Percentiles rank a stretch among this genome's conserved stretches.
These are phyloP conservation scores for Dactylellina haptotyla DNA, from an alignment of 2,329 filamentous ascomycete genomes.

Conservation along the genomic window DNA sequence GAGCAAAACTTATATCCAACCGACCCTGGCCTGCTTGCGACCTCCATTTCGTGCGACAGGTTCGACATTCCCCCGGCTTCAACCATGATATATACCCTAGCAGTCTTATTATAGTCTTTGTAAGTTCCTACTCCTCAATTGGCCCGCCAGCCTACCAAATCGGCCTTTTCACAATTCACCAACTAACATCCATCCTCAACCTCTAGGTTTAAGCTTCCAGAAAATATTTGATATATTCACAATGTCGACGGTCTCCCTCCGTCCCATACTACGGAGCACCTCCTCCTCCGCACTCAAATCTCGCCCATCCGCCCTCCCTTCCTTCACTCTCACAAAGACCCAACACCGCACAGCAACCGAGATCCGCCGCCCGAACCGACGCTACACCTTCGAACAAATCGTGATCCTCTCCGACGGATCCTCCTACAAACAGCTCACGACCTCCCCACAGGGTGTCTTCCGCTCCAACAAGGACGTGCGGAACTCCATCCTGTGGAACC, in stretches of 20 bases:
- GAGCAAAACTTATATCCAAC: not conserved
- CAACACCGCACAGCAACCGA: conserved; percentile 74
- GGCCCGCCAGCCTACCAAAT: not conserved
- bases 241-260: conserved; percentile 55
- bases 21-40: not conserved
- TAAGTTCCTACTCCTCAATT: conserved; percentile 9
- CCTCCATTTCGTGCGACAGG: not conserved
- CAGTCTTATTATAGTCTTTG: not conserved
- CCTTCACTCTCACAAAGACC: conserved; percentile 70
- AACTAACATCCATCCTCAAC: not conserved
- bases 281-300: conserved; percentile 15
- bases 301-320: not conserved
- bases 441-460: conserved; percentile 73
- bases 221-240: conserved; percentile 6
- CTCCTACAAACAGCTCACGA: conserved; percentile 82
- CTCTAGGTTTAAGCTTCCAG: too few relatives aligned
- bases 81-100: not conserved
- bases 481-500: conserved; percentile 93
- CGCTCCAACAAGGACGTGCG: conserved; percentile 79
- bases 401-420: conserved; percentile 91
- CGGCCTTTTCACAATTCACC: not conserved
- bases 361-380: conserved; percentile 84
- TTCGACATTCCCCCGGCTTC: not conserved
- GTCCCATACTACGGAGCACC: conserved; percentile 53
- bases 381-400: conserved; percentile 97